Conservation (phyloP, 2,329 filamentous ascomycete species). For the Chaetomiaceae sp. region DNA sequence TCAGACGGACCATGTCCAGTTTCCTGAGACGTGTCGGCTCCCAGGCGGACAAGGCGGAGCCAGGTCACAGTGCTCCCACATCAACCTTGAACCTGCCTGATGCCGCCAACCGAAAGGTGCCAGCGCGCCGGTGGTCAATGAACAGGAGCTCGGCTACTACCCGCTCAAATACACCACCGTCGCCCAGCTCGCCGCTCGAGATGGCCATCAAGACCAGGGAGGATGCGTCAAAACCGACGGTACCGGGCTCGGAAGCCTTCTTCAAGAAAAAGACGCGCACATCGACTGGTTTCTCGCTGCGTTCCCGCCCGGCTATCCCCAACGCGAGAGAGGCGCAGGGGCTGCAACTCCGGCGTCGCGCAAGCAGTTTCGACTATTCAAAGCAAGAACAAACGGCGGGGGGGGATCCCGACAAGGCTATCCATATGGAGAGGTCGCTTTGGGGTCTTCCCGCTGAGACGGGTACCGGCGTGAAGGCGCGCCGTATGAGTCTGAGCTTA, state of each 20-base stretch:
- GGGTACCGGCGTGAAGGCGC: constrained; percentile 71
- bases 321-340: constrained; percentile 14
- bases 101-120: constrained; percentile 25
- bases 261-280: constrained; percentile 48
- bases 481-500: constrained; percentile 69
- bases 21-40: constrained; percentile 45
- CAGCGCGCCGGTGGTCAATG: constrained; percentile 44
- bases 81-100: constrained; percentile 31
- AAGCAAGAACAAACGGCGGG: constrained; percentile 27
- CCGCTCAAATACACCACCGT: constrained; percentile 48
- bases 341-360: constrained; percentile 33
- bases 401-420: constrained; percentile 22
- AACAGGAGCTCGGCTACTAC: constrained; percentile 43
- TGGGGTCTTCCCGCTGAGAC: constrained; percentile 62
- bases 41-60: constrained; percentile 28
- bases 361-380: constrained; percentile 47
- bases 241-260: constrained; percentile 45
- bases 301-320: constrained; percentile 37
- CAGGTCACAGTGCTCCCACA: constrained; percentile 19
- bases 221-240: constrained; percentile 26
- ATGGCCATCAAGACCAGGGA: constrained; percentile 33
- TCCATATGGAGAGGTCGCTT: constrained; percentile 44
- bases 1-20: constrained; percentile 48
- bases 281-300: constrained; percentile 47
- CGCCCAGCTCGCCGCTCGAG: constrained; percentile 44